A percentile compares a stretch with the other conserved stretches of the same genome.
These are phyloP conservation scores for Paracoccidioides brasiliensis DNA, from an alignment of 2,329 filamentous ascomycete species.

Conservation along the genomic window DNA sequence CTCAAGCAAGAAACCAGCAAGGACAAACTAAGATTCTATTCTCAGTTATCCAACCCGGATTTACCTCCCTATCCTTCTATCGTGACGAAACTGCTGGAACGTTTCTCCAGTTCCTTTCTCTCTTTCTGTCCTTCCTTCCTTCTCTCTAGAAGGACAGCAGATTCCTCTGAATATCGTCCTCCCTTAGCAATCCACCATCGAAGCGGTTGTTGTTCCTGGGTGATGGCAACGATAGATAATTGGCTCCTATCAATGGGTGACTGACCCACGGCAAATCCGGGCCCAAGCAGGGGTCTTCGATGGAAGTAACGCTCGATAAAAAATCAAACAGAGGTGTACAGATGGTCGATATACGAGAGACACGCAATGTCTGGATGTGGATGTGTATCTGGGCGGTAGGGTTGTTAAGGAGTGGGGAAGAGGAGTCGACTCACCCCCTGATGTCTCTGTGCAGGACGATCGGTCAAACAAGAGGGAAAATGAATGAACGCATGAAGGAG, in stretches of 20 bases:
- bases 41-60: not conserved
- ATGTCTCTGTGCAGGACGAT: not conserved
- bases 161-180: not conserved
- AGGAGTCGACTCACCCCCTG: conserved; percentile 7
- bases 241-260: not conserved
- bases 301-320: not conserved
- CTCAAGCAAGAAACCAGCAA: not conserved
- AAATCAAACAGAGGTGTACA: not conserved
- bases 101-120: too few relatives aligned
- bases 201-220: not conserved
- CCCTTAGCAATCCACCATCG: conserved; percentile 1
- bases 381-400: not conserved
- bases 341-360: not conserved
- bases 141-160: not conserved
- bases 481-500: too few relatives aligned
- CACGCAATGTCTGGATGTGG: not conserved
- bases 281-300: not conserved
- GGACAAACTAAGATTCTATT: not conserved
- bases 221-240: not conserved
- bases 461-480: not conserved
- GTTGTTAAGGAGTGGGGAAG: conserved; percentile 3
- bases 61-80: not conserved
- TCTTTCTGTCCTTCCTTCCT: not conserved
- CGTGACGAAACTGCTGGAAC: too few relatives aligned
- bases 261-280: not conserved